Evolutionary conservation across 192 early-diverging fungal genomes (phyloP).

Genomic region (Chytriomyces sp.): DNA sequence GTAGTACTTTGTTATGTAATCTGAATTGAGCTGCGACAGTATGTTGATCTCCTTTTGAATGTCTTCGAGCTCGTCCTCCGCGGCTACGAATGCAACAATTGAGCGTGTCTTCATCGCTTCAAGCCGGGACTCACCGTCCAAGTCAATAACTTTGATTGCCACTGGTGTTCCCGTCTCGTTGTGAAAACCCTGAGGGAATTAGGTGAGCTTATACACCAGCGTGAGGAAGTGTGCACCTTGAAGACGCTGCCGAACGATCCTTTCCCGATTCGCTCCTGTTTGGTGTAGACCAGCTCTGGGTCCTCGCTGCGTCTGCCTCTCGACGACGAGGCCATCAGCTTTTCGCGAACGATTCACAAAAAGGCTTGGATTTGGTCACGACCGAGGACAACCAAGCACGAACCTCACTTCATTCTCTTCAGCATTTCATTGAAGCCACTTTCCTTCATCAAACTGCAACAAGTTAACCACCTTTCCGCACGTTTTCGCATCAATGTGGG

Average conservation of each 20-base stretch:
- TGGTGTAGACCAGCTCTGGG: conserved; percentile 8
- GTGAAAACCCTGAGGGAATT: conserved; percentile 71
- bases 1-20: conserved; percentile 87
- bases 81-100: conserved; percentile 52
- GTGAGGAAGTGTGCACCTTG: conserved; percentile 21
- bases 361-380: conserved; percentile 15
- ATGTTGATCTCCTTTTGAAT: conserved; percentile 97
- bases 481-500: background rate
- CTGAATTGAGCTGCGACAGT: conserved; percentile 88
- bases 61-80: conserved; percentile 98
- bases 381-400: conserved; percentile 16
- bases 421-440: background rate
- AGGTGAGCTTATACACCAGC: too few species aligned
- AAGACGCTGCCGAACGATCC: conserved; percentile 57
- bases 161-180: conserved; percentile 70
- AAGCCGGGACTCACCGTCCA: conserved; percentile 61
- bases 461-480: background rate
- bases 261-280: conserved; percentile 32
- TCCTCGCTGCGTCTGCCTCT: conserved; percentile 2
- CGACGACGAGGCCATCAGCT: background rate
- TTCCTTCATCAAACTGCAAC: background rate
- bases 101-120: background rate
- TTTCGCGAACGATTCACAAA: background rate
- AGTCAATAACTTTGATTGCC: conserved; percentile 97
- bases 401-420: conserved; percentile 5